These are phyloP conservation scores for Collybiopsis confluens DNA, from an alignment of 768 basidiomycete species.

Conservation along the genomic window DNA sequence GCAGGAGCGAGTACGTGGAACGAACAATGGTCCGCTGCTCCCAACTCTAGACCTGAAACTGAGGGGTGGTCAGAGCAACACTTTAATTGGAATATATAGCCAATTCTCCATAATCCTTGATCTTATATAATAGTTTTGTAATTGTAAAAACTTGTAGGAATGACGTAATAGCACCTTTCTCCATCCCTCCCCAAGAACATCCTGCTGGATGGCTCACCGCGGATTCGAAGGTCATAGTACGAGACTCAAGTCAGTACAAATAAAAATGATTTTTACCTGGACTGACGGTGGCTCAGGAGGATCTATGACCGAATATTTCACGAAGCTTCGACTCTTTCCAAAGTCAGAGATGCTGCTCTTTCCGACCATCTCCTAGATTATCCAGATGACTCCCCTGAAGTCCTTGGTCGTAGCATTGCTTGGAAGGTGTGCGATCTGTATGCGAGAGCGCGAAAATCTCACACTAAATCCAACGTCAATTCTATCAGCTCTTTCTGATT, in stretches of 20 bases:
- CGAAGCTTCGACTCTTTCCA: constrained; percentile 51
- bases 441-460: not conserved
- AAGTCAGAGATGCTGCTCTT: constrained; percentile 63
- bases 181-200: no score
- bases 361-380: constrained; percentile 53
- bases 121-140: no score
- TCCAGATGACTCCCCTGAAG: constrained; percentile 36
- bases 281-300: not conserved
- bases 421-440: constrained; percentile 63
- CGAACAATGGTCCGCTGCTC: not conserved
- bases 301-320: constrained; percentile 38
- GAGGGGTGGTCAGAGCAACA: constrained; percentile 1
- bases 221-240: no score
- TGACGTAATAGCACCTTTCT: no score
- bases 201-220: no score
- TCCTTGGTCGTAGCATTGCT: constrained; percentile 74
- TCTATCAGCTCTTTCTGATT: constrained; percentile 60
- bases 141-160: no score
- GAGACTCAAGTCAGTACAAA: constrained; percentile 1
- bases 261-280: not conserved
- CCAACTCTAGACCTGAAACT: not conserved
- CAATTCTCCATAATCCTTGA: no score
- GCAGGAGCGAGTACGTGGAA: not conserved
- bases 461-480: constrained; percentile 15
- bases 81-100: not conserved